Percentiles rank a stretch among this genome's conserved stretches.
phyloP scores from a whole-genome alignment of 2,329 filamentous ascomycete species.

The Scytalidium lignicola region DNA sequence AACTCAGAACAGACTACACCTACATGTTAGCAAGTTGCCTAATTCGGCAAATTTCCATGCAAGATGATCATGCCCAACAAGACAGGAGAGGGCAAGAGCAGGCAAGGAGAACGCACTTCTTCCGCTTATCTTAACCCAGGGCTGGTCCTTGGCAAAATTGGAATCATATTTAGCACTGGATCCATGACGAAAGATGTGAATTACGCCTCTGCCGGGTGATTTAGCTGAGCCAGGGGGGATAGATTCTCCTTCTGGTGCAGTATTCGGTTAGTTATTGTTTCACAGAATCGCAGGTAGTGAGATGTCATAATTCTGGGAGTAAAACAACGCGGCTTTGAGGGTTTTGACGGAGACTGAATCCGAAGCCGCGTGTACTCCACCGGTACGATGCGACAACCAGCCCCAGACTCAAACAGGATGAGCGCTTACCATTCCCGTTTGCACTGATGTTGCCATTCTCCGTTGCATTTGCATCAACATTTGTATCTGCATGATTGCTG shows the following conservation, averaged over 20 bases:
- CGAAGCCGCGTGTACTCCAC: too few relatives aligned
- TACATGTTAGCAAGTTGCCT: background rate
- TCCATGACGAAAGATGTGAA: constrained; percentile 26
- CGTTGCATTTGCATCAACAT: too few relatives aligned
- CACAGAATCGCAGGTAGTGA: too few relatives aligned
- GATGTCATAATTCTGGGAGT: too few relatives aligned
- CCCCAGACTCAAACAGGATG: too few relatives aligned
- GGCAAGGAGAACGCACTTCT: constrained; percentile 16
- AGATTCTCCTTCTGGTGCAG: background rate
- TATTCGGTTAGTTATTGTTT: background rate
- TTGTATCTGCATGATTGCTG: too few relatives aligned
- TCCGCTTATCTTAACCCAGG: constrained; percentile 25
- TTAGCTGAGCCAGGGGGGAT: background rate
- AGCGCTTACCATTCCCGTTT: too few relatives aligned
- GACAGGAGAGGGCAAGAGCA: background rate
- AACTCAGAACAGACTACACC: constrained; percentile 15
- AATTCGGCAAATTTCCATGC: background rate
- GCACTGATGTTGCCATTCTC: too few relatives aligned
- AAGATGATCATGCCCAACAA: background rate
- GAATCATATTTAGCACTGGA: constrained; percentile 28
- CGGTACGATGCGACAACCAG: too few relatives aligned
- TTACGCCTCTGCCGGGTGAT: background rate
- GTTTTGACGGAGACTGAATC: too few relatives aligned
- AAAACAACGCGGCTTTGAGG: too few relatives aligned
- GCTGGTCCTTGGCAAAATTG: constrained; percentile 27